Base-by-base conservation (phyloP, 192 early-diverging fungal genomes). In the Mortierella alpina region DNA sequence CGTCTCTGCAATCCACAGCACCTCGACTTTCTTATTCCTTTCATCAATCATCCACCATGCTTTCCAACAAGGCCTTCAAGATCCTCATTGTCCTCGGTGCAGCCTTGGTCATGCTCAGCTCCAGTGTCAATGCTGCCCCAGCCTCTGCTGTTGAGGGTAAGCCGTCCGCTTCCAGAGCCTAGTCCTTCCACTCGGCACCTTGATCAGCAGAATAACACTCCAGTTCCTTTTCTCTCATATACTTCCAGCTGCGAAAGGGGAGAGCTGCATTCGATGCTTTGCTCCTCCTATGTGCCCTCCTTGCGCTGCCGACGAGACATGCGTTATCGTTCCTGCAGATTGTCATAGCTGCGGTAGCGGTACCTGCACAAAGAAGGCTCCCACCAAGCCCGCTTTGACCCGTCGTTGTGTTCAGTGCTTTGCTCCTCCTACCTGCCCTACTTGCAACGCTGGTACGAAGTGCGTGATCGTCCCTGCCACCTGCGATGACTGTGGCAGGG, bases 181-280 rank as follows among this genome's bases (percentile, higher is more conserved):
- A 31, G 31, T 31, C 31, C 31, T 31, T 31, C 31, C 3, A 31
- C 31, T 31, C 31, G 31, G 31, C 31, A 31, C 3, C 31, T 31
- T 31, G 31, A 31, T 31, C 1, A 31, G 31, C 31, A 31, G 31
- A 31, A 31, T 60, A 63, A 39, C 31, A 7, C 46, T 47, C 17
- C 46, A 18, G 1, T 42, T 42, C 20, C 17, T 41, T 22, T 57
- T 46, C 44, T 22, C 49, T 31, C 41, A 5, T 40, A 1, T 49
- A 55, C 48, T 56, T 46, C 22, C 17, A 8, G 31, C 9, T 14
- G 20, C 13, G 14, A 15, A 40, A 31, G 42, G n/a, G 11, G 23
- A 10, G 17, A 44, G 12, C 10, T 74, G 72, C 39, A 61, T 74
- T 46, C n/a, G 55, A 40, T 74, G 72, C 58, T 55, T 72, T 39